phyloP scores from a whole-genome alignment of 2,329 filamentous ascomycete genomes.

The Alternaria sp. region DNA sequence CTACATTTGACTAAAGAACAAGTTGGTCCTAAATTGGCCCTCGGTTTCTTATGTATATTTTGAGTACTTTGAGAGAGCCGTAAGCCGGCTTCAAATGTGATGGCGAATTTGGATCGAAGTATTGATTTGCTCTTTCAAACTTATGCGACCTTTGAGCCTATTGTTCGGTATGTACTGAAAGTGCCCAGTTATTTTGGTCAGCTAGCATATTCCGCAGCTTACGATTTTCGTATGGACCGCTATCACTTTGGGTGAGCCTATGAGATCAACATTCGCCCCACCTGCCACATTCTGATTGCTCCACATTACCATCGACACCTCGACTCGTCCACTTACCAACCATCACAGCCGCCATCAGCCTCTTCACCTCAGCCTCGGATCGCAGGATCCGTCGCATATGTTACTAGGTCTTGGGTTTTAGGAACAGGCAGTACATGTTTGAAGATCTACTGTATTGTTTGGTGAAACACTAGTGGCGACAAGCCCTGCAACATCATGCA shows the following conservation, averaged over 20 bases:
- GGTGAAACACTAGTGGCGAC: conserved; percentile 36
- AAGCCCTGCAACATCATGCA: conserved; percentile 22
- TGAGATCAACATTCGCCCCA: not conserved
- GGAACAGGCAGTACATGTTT: conserved; percentile 26
- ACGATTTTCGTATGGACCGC: not conserved
- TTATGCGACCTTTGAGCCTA: no score
- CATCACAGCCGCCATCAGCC: not conserved
- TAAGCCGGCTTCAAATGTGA: no score
- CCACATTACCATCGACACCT: conserved; percentile 3
- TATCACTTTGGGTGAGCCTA: not conserved
- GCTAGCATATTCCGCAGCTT: no score
- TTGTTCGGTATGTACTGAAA: no score
- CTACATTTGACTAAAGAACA: not conserved
- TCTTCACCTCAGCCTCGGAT: not conserved
- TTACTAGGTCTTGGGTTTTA: conserved; percentile 4
- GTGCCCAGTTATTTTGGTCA: no score
- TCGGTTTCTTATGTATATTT: not conserved
- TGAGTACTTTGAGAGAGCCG: no score
- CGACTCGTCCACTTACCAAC: conserved; percentile 11
- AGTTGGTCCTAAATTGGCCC: not conserved
- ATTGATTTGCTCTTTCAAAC: no score
- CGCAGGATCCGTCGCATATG: conserved; percentile 1
- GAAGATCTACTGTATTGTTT: conserved; percentile 29
- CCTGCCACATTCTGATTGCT: conserved; percentile 9
- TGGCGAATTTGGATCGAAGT: no score